phyloP scores from a whole-genome alignment of 1,139 yeast genomes.

The Hansenula sp. region DNA sequence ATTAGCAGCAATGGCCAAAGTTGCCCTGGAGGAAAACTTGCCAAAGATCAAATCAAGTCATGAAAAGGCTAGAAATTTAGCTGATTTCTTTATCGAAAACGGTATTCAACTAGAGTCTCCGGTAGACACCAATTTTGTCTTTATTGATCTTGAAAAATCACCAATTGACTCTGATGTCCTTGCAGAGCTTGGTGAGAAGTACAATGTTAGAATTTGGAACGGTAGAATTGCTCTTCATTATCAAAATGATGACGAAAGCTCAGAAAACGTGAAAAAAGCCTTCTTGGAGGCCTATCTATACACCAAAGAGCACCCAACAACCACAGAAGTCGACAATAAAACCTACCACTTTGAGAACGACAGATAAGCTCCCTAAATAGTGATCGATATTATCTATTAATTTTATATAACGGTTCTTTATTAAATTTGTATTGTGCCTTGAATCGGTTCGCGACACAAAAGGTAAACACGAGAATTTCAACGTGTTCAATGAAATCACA shows the following conservation, averaged over 20 bases:
- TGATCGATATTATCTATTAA: background rate
- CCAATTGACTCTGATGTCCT: constrained; percentile 47
- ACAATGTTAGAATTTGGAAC: constrained; percentile 54
- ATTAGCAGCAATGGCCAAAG: constrained; percentile 63
- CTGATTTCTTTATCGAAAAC: constrained; percentile 39
- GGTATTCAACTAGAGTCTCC: constrained; percentile 55
- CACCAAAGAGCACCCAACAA: constrained; percentile 25
- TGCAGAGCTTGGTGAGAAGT: constrained; percentile 41
- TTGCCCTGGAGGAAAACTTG: constrained; percentile 66
- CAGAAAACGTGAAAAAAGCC: constrained; percentile 58
- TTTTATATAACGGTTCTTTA: background rate
- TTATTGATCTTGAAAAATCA: constrained; percentile 51
- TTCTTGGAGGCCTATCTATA: constrained; percentile 51
- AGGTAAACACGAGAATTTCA: constrained; percentile 33
- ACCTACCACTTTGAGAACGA: background rate
- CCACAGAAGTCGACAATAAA: background rate
- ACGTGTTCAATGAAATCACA: constrained; percentile 37
- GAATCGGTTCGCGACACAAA: constrained; percentile 31
- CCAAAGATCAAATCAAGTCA: constrained; percentile 50
- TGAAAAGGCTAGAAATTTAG: constrained; percentile 52
- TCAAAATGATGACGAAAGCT: constrained; percentile 62
- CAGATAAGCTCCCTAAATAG: background rate
- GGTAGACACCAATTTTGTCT: constrained; percentile 71
- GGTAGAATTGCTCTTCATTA: constrained; percentile 70
- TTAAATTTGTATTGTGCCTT: too few species aligned